Evolutionary conservation across 2,329 filamentous ascomycete genomes (phyloP), one percentile per base, ranked within the genome.

Genomic region (Epichloe uncinata): DNA sequence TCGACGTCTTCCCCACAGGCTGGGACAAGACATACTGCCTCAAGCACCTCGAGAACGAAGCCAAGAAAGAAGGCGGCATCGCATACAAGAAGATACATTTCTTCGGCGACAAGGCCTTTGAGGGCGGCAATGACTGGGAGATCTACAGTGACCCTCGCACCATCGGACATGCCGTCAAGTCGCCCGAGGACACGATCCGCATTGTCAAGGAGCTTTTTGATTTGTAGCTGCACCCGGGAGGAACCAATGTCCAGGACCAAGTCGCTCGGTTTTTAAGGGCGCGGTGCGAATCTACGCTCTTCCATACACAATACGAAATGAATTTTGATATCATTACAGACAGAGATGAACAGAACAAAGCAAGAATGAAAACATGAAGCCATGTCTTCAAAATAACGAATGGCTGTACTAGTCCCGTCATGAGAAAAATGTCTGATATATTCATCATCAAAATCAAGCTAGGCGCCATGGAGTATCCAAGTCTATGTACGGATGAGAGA

Each of bases 11-110:
- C 78, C 93, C 93, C 56, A 79, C 74, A 2, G 93, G 93, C 63
- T 98, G 93, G 93, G 93, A 98, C 73, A 98, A 97, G 82, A 95
- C 87, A 9, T 98, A 95, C 77, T 96, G 90, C 73, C 75, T 97
- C 58, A 74, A 79, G 60, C 90, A 96, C 69, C 74, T 97, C 54
- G 87, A 93, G 71, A 77, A 77, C 55, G 90, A 96, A 67, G 82
- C 84, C 55, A 72, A 77, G 70, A 74, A 77, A 65, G 73, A 77
- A 40, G 82, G 79, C 61, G 83, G 84, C 54, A 73, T 94, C 55
- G 71, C 82, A 22, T 97, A 91, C 75, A 87, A 81, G 58, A 91
- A 79, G 42, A 85, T 97, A 59, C 93, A 97, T 75, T 97, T 97
- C 78, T 98, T 97, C 62, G 93, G 93, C 57, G 93, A 98, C 77